Base-by-base conservation (phyloP, 1,284 basidiomycete genomes). In the Ceratobasidium sp. region DNA sequence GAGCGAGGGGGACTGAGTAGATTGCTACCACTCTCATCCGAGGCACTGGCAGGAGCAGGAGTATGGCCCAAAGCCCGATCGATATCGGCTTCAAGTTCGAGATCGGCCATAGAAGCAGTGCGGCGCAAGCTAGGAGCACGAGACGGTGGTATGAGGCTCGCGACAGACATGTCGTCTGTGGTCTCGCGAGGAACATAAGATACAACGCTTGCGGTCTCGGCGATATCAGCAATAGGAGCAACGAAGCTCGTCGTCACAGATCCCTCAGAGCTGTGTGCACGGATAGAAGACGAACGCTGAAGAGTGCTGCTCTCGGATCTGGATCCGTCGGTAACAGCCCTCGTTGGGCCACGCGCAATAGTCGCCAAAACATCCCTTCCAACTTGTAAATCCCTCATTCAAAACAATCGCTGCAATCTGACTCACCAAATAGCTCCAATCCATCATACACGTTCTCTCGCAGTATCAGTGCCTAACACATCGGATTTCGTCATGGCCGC, bases 381-480 rank as follows among this genome's bases (percentile, higher is more conserved):
- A 49, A 50, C 11, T 39, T 19, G 67, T 36, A 30, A 71, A 21
- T 46, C 69, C 52, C 16, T 56, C 57, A 58, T 23, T 57, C 53
- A 9, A 44, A 46, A 30, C 25, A 5, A 0, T n/a, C n/a, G n/a
- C 44, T 8, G 52, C 4, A 70, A 68, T 21, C 14, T 73, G 0
- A 79, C 86, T 56, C 74, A 92, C 93, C 90, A 93, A 59, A 95
- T 84, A 1, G 90, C 84, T 73, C 88, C 89, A 23, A 94, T 90
- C 93, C 93, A 95, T 77, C 88, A 85, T 56, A 92, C 89, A 71
- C 93, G 82, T 74, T 94, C 90, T 68, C 88, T 77, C 3, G 92
- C 84, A 71, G 89, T 93, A 74, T 93, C 92, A 21, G 90, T 87
- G 0, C 87, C 93, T 11, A 95, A 76, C 11, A 92, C n/a, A n/a